These are phyloP conservation scores for Syzygium jambos DNA, from an alignment of 345 rosid species.

Conservation along the genomic window DNA sequence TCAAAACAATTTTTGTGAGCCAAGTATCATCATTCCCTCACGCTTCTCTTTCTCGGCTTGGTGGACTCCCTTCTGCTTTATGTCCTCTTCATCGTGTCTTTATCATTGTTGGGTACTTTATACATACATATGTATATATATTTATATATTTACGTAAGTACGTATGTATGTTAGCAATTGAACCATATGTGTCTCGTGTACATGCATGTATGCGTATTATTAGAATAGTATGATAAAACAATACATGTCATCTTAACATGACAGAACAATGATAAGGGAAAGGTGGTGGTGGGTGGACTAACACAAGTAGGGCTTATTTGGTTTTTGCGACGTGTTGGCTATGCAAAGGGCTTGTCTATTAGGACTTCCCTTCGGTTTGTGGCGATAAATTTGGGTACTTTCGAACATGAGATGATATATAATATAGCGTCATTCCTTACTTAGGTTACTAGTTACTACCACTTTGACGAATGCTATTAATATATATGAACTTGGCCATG, in stretches of 20 bases:
- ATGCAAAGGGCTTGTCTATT: not conserved
- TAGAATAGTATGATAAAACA: not conserved
- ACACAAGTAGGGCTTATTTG: not conserved
- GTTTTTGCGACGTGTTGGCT: not conserved
- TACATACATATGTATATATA: not conserved
- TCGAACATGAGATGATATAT: not conserved
- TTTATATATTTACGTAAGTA: no score
- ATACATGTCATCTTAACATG: not conserved
- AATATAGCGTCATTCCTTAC: not conserved
- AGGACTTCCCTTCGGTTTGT: not conserved
- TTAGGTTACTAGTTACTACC: not conserved
- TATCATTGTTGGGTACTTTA: not conserved
- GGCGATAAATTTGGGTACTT: not conserved
- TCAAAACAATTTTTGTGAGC: not conserved
- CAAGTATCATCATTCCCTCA: not conserved
- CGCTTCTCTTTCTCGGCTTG: not conserved
- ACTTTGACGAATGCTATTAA: not conserved
- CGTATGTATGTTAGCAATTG: not conserved
- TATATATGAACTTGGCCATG: not conserved
- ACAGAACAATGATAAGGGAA: not conserved
- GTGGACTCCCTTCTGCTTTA: not conserved
- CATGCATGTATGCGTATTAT: not conserved
- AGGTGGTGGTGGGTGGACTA: slow-evolving; percentile 1
- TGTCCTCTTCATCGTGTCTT: not conserved
- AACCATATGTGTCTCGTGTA: not conserved